Base-by-base conservation (phyloP, 495 filamentous ascomycete species). In the Penicillium robsamsonii region DNA sequence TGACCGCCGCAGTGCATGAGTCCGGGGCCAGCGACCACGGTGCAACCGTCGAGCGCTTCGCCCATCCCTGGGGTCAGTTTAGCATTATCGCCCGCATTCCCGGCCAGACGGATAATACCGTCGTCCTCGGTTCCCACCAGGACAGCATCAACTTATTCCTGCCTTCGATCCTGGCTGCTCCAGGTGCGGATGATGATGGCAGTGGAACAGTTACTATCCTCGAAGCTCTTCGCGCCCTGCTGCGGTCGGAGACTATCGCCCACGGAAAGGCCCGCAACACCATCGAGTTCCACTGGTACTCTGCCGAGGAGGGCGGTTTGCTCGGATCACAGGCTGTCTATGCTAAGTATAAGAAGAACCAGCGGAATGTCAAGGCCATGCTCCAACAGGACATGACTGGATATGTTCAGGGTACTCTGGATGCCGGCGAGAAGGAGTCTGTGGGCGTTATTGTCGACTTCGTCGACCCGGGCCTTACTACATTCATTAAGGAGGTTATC, bases 301-400 rank as follows among this genome's bases (percentile, higher is more conserved):
- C 84, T 12, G 93, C 90, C 0, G 93, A 97, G 67, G 93, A 97
- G 70, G 91, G 90, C 17, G 93, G 93, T 31, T 77, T 97, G 57
- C 81, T 96, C 8, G 89, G 89, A 62, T 89, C 78, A 27, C 91
- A 96, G 69, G 90, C 88, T 31, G 87, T 99, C 70, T 97, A 96
- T 73, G 78, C 82, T 12, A 70, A 77, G n/a, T 99, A 99, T 67
- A 89, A 90, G 70, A 85, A 85, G 66, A 65, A 83, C 22, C 78
- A 80, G 25, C 78, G 87, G 18, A 86, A 96, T 58, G 80, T 99
- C 66, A 94, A 92, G 73, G 94, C 94, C 24, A 97, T 99, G 94
- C 80, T 99, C 43, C 95, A 99, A 77, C 94, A 99, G 71, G 94
- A 99, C 70, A 99, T 97, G 94, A 97, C 94, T 2, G 94, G 94